Evolutionary conservation across 805 yeast species (phyloP).

Genomic region (Yarrowia divulgata): DNA sequence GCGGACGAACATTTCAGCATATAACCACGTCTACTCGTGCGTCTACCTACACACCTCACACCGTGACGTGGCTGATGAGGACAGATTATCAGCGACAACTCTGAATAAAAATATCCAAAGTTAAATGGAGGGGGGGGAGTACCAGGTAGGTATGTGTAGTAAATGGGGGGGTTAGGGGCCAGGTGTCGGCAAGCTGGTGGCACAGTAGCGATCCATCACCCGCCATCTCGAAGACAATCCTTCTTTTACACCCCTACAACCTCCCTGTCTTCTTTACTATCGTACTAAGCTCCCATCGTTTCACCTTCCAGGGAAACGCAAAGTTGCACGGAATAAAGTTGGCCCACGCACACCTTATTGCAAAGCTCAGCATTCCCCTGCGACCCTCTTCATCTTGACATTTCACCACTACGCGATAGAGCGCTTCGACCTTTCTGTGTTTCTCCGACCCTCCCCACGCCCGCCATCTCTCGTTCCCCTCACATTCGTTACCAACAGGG

Average conservation of each 20-base stretch:
- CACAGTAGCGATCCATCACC: too few relatives aligned
- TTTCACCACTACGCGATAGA: constrained; percentile 13
- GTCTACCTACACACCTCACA: background rate
- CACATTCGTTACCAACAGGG: constrained; percentile 46
- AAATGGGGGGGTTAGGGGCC: too few relatives aligned
- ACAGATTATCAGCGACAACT: constrained; percentile 1
- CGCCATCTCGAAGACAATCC: too few relatives aligned
- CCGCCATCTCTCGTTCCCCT: background rate
- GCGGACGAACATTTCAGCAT: too few relatives aligned
- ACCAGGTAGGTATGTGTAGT: too few relatives aligned
- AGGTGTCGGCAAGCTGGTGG: too few relatives aligned
- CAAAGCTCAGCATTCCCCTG: constrained; percentile 34
- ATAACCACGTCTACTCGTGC: too few relatives aligned
- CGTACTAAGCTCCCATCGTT: too few relatives aligned
- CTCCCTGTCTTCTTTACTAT: too few relatives aligned
- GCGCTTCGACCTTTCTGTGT: background rate
- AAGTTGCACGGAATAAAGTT: background rate
- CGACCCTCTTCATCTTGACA: constrained; percentile 33
- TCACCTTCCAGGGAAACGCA: background rate
- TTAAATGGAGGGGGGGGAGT: background rate
- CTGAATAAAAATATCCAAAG: constrained; percentile 5
- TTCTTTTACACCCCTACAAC: too few relatives aligned
- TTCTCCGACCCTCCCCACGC: too few relatives aligned
- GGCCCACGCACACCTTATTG: constrained; percentile 17
- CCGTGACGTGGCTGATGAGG: constrained; percentile 17